Evolutionary conservation across 192 early-diverging fungal genomes (phyloP).

Genomic region (Gigaspora rosea): DNA sequence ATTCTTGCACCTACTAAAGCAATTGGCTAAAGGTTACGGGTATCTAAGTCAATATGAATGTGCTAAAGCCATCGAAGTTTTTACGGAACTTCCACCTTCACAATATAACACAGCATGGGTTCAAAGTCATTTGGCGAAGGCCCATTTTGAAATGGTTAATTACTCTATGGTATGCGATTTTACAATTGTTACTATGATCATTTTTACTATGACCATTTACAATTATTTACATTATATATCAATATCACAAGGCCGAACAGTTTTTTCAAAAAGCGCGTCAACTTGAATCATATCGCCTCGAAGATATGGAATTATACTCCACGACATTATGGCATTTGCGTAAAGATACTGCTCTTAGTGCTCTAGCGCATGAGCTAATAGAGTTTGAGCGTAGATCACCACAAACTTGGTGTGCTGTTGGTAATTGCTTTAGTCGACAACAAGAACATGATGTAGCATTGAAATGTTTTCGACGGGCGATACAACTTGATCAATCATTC

Average conservation of each 20-base stretch:
- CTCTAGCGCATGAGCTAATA: conserved; percentile 76
- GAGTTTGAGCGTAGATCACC: conserved; percentile 64
- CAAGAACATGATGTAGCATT: conserved; percentile 76
- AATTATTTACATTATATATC: not conserved
- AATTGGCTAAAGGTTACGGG: conserved; percentile 22
- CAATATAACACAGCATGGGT: conserved; percentile 44
- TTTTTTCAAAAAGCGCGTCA: conserved; percentile 56
- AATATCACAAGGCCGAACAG: conserved; percentile 48
- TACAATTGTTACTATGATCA: not conserved
- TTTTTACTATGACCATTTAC: not conserved
- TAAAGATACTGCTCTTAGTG: conserved; percentile 68
- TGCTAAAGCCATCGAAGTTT: conserved; percentile 33
- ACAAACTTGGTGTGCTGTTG: conserved; percentile 80
- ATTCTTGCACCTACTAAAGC: conserved; percentile 31
- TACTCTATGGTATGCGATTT: conserved; percentile 37
- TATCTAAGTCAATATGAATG: conserved; percentile 40
- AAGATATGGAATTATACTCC: conserved; percentile 85
- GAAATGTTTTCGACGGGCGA: conserved; percentile 74
- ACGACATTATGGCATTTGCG: conserved; percentile 85
- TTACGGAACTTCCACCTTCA: conserved; percentile 31
- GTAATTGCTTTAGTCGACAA: conserved; percentile 73
- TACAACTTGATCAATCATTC: conserved; percentile 65
- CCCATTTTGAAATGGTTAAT: conserved; percentile 43
- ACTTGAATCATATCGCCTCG: conserved; percentile 69
- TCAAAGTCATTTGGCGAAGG: conserved; percentile 45